These are phyloP conservation scores for Ustilago cynodontis DNA, from an alignment of 1,284 basidiomycete genomes.

Conservation along the genomic window DNA sequence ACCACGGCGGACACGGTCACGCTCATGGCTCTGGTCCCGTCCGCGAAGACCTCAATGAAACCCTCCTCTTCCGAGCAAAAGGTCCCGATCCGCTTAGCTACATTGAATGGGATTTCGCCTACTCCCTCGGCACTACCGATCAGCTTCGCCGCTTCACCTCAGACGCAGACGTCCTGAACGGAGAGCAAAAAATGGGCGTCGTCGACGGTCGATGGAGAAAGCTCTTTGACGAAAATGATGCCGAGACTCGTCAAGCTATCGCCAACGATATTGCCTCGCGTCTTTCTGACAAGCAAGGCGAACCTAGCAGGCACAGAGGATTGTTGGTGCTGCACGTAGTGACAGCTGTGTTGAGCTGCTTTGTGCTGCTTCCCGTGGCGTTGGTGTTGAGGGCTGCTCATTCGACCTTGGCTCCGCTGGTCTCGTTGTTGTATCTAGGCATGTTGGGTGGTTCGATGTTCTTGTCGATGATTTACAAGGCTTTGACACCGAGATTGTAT, in stretches of 20 bases:
- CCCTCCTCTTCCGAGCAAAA: constrained; percentile 55
- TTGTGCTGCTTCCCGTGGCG: constrained; percentile 60
- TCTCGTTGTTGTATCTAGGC: constrained; percentile 55
- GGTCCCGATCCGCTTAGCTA: constrained; percentile 68
- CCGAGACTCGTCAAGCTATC: constrained; percentile 29
- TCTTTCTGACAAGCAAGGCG: constrained; percentile 12
- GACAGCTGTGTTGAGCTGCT: constrained; percentile 58
- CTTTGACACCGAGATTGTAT: constrained; percentile 60
- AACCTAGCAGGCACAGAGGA: constrained; percentile 44
- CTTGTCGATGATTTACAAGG: constrained; percentile 62
- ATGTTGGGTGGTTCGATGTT: constrained; percentile 51
- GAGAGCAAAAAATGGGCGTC: constrained; percentile 54
- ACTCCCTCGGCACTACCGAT: constrained; percentile 42
- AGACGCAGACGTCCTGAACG: constrained; percentile 38
- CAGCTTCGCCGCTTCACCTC: constrained; percentile 54
- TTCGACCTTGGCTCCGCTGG: constrained; percentile 56
- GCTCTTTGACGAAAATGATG: constrained; percentile 54
- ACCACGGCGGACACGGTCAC: constrained; percentile 43
- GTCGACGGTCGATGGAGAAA: constrained; percentile 63
- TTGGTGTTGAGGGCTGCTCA: constrained; percentile 58
- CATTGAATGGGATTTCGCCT: constrained; percentile 66
- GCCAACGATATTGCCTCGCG: constrained; percentile 50
- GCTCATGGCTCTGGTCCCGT: constrained; percentile 45
- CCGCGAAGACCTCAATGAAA: constrained; percentile 57
- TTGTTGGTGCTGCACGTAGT: constrained; percentile 49